Base-by-base conservation (phyloP, 225 moss, liverwort and hornwort genomes). In the Physcomitrellopsis africana region DNA sequence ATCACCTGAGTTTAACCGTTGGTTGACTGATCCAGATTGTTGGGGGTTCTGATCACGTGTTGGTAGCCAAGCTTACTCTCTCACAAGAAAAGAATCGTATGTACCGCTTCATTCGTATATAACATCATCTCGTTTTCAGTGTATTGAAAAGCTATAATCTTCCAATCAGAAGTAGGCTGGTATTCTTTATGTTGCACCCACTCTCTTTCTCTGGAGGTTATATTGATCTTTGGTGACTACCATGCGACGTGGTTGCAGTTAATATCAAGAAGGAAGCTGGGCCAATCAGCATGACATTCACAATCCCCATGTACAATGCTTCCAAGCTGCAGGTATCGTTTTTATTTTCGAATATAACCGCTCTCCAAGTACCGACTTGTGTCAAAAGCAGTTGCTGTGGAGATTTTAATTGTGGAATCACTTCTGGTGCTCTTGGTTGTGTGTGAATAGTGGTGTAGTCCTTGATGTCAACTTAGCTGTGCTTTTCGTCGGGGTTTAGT, bases 281-380 rank as follows among this genome's bases (percentile, higher is more conserved):
- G 60, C 95, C 99, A 48, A 93, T 99, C 54, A 99, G 93, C 83
- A 95, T 99, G 99, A 93, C 92, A 37, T 99, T 99, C 73, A 95
- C 93, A 11, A 95, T 99, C 16, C 99, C 99, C 43, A 95, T 99
- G 99, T 99, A 85, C 80, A 95, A 99, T 74, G 93, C 99, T 66
- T 99, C 99, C 26, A 99, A 81, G 66, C 89, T 99, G 20, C 89
- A 95, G 95, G 99, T 92, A 59, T 65, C 16, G 12, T 66, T 44
- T 37, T 54, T 61, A 12, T 67, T 46, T 70, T 29, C 37, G 22
- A 63, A 60, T 7, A 56, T 7, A 51, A 10, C 13, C 60, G 29
- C 49, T 51, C 48, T 15, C 20, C 44, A 14, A 26, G 20, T n/a
- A 18, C 12, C 24, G 32, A 37, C 7, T 4, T 20, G 24, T 59